phyloP scores from a whole-genome alignment of 108 stramenopile genomes.

The Schizochytrium sp. region DNA sequence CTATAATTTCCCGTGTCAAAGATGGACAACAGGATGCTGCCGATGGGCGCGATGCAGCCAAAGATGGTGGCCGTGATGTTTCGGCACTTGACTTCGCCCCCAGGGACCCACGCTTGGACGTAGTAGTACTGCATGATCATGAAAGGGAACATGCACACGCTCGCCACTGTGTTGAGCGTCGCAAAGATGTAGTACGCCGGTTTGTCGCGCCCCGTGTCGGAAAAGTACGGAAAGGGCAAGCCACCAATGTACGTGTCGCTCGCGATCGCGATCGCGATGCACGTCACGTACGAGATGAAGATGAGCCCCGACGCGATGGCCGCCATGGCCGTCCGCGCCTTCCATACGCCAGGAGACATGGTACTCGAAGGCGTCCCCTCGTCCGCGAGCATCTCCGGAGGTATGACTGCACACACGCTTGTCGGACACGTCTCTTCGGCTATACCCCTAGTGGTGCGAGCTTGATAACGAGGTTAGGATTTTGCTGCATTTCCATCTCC shows the following conservation, averaged over 20 bases:
- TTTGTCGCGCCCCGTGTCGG: constrained; percentile 1
- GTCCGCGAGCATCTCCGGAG: no score
- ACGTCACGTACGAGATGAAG: background rate
- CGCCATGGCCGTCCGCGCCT: background rate
- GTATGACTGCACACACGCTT: no score
- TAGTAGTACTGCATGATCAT: constrained; percentile 1
- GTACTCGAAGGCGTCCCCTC: no score
- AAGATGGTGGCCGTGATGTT: background rate
- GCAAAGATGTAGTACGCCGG: background rate
- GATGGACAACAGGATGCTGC: background rate
- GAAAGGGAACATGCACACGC: background rate
- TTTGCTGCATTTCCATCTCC: no score
- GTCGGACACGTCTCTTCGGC: no score
- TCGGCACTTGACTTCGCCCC: background rate
- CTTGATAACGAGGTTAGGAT: no score
- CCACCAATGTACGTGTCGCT: background rate
- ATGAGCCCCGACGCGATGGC: background rate
- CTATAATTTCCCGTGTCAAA: background rate
- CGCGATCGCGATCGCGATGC: background rate
- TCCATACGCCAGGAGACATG: background rate
- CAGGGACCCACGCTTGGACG: background rate
- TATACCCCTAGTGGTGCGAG: no score
- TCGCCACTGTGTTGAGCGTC: background rate
- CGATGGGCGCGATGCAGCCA: background rate
- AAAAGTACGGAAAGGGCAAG: background rate